Percentiles rank a stretch among this genome's conserved stretches.
Conservation (phyloP, 768 basidiomycete species). For the Mycena galericulata region DNA sequence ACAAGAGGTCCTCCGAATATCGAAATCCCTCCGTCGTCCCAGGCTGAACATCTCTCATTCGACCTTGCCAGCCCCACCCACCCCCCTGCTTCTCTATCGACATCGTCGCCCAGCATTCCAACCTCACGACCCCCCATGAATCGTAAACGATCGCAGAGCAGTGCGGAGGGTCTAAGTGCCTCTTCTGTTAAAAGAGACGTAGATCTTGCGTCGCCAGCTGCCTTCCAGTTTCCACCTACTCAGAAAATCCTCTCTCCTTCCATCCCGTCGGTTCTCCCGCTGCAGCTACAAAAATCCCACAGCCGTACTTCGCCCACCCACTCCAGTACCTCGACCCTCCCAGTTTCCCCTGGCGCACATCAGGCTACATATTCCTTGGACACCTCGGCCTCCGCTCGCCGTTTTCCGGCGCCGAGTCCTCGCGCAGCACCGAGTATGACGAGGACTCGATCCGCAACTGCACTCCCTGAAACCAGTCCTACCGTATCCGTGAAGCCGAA, state of each 20-base stretch:
- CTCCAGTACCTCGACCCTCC: constrained; percentile 42
- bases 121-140: constrained; percentile 46
- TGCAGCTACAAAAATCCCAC: constrained; percentile 35
- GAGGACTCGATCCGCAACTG: constrained; percentile 58
- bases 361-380: constrained; percentile 72
- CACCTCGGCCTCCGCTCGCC: constrained; percentile 48
- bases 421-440: constrained; percentile 49
- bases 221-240: constrained; percentile 57
- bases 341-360: constrained; percentile 53
- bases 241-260: constrained; percentile 38
- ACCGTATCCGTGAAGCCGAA: constrained; percentile 23
- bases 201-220: constrained; percentile 50
- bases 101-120: constrained; percentile 35
- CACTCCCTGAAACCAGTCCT: constrained; percentile 46
- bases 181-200: constrained; percentile 37
- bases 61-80: constrained; percentile 35
- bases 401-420: constrained; percentile 37
- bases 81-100: constrained; percentile 33
- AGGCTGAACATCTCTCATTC: constrained; percentile 28
- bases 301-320: constrained; percentile 48
- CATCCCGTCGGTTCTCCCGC: constrained; percentile 33
- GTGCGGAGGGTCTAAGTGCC: constrained; percentile 42
- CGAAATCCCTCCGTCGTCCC: constrained; percentile 48
- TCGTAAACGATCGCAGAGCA: constrained; percentile 59
- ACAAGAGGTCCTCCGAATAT: constrained; percentile 50